Conservation (phyloP, 306 rosid species). For the Macrotyloma uniflorum region DNA sequence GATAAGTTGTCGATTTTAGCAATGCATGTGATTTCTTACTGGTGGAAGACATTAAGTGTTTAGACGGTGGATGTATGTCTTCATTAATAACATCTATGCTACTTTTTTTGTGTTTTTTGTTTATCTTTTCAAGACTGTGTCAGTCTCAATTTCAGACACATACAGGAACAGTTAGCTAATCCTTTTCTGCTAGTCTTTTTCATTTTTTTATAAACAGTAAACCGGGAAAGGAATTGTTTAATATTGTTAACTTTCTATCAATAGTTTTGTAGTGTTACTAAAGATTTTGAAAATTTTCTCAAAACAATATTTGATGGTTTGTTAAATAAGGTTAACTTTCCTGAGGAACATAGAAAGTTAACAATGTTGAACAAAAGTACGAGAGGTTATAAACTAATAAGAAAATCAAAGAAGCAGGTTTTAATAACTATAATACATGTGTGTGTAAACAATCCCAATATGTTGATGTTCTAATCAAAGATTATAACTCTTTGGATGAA, state of each 20-base stretch:
- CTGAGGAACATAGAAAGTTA: too few species aligned
- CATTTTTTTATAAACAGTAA: not conserved
- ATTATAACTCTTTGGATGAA: not conserved
- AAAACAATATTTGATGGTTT: not conserved
- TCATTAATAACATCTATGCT: not conserved
- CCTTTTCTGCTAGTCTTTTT: not conserved
- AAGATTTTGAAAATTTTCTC: not conserved
- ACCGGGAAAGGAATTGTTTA: not conserved
- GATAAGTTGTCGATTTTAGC: slow-evolving; percentile 14
- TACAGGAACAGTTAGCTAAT: not conserved
- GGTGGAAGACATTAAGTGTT: not conserved
- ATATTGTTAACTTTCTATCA: not conserved
- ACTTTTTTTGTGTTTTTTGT: not conserved
- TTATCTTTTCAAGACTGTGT: not conserved
- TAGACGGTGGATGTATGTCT: not conserved
- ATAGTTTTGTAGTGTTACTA: not conserved
- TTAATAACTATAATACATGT: not conserved
- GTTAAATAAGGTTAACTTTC: not conserved
- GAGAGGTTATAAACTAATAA: not conserved
- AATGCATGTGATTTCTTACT: slow-evolving; percentile 39
- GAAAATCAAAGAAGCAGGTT: not conserved
- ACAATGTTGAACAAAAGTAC: not conserved
- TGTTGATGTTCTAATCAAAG: not conserved
- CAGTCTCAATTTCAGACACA: slow-evolving; percentile 4
- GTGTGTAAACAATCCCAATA: not conserved